Evolutionary conservation across 352 stramenopile genomes (phyloP), one percentile per base, ranked within the genome.

Genomic region (Globisporangium acanthophoron): DNA sequence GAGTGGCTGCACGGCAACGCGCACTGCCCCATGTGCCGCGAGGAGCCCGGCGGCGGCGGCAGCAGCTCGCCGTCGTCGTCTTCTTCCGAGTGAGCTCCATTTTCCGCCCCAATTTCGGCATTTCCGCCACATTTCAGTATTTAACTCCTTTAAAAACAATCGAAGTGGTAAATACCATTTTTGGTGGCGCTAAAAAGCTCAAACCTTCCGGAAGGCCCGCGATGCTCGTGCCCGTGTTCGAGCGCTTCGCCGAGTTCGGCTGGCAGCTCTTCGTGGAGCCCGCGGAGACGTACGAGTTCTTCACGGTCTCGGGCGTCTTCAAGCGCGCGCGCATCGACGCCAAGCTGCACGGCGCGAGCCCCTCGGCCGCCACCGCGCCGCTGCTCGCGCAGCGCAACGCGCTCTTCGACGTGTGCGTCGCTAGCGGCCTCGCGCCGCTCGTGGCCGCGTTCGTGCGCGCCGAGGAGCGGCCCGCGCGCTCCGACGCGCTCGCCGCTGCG

Each of bases 21-120:
- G 1, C 83, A 92, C 56, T 94, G 85, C 61, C 85, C 85, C 49
- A 91, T 94, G 74, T 94, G 85, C 49, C 80, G 85, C n/a, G 83
- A 89, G 52, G 80, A 92, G 24, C 82, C 85, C 4, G 67, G 66
- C n/a, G 49, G 66, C n/a, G 49, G 24, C 24, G 24, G 24, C 24
- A 27, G 24, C 24, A 27, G 45, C 3, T 66, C 59, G 35, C 53
- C 53, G 8, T 27, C 51, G 4, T 24, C 41, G 4, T 53, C 49
- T 27, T 27, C 24, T 27, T 27, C 24, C 24, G 24, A 27, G 24
- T 27, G 24, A 27, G 24, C 24, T 27, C 24, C 24, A 27, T 27
- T 27, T 27, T 27, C 24, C 24, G 24, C 24, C 24, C 24, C 24
- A 27, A 27, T 27, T 27, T 27, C 24, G 24, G 8, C 16, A 24